phyloP scores from a whole-genome alignment of 1,139 yeast genomes.

The Debaryomyces nepalensis region DNA sequence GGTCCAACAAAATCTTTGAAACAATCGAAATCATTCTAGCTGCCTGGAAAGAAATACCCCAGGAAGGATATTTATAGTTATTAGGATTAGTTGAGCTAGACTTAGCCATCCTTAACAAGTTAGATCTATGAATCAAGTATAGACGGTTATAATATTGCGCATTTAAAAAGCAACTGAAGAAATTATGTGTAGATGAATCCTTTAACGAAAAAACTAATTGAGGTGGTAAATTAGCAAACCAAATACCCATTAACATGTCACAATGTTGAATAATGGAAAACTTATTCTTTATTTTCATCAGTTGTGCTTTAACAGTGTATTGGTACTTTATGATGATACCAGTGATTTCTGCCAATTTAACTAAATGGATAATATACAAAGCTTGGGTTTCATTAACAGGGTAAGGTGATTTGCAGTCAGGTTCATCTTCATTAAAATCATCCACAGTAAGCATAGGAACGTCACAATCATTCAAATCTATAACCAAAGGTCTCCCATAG shows the following conservation, averaged over 20 bases:
- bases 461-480: constrained; percentile 77
- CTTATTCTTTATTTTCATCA: constrained; percentile 50
- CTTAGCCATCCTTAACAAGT: constrained; percentile 58
- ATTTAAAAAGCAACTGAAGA: constrained; percentile 65
- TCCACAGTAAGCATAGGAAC: constrained; percentile 71
- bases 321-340: constrained; percentile 75
- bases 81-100: constrained; percentile 48
- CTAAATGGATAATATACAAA: constrained; percentile 63
- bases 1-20: constrained; percentile 59
- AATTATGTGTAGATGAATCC: constrained; percentile 56
- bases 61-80: constrained; percentile 69
- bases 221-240: constrained; percentile 74
- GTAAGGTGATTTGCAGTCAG: constrained; percentile 48
- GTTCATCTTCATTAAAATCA: constrained; percentile 66
- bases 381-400: constrained; percentile 55
- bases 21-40: constrained; percentile 79
- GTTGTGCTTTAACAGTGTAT: constrained; percentile 71
- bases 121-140: constrained; percentile 73
- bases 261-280: constrained; percentile 69
- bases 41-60: constrained; percentile 87
- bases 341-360: constrained; percentile 73
- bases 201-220: constrained; percentile 65
- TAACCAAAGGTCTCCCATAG: constrained; percentile 73
- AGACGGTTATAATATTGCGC: constrained; percentile 76
- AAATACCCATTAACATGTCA: constrained; percentile 78